Conservation (phyloP, 2,329 filamentous ascomycete genomes). For the Neopestalotiopsis sp. region DNA sequence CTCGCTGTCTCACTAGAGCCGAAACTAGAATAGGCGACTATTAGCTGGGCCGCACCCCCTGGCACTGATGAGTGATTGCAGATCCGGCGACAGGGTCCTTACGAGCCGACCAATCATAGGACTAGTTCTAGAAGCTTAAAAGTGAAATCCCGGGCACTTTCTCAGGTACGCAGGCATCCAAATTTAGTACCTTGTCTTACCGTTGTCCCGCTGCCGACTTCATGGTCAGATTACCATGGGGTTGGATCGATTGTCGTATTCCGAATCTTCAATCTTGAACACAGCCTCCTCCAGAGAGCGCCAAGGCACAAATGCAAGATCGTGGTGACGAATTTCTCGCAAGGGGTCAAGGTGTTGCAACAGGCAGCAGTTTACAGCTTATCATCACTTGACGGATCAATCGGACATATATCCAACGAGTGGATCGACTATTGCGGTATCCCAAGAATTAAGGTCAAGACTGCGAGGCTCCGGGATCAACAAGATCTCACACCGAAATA, state of each 20-base stretch:
- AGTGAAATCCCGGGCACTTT: background rate
- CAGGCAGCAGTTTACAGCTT: background rate
- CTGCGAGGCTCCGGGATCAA: background rate
- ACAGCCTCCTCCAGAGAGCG: no score
- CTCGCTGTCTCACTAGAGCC: background rate
- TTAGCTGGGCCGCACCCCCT: background rate
- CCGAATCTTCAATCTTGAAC: no score
- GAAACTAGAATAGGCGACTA: background rate
- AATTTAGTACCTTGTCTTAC: background rate
- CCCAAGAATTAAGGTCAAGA: background rate
- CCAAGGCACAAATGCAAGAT: background rate
- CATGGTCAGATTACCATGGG: background rate
- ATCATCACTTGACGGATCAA: background rate
- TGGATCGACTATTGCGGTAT: background rate
- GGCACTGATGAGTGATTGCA: background rate
- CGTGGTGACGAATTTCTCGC: background rate
- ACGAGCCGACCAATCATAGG: constrained; percentile 18
- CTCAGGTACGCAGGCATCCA: background rate
- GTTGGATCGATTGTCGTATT: no score
- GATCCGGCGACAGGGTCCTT: constrained; percentile 17
- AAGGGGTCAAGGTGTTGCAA: background rate
- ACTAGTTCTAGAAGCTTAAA: background rate
- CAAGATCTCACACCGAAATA: background rate
- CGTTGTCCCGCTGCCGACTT: background rate
- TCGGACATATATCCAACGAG: background rate